Base-by-base conservation (phyloP, 108 stramenopile genomes). In the Conticribra guillardii region DNA sequence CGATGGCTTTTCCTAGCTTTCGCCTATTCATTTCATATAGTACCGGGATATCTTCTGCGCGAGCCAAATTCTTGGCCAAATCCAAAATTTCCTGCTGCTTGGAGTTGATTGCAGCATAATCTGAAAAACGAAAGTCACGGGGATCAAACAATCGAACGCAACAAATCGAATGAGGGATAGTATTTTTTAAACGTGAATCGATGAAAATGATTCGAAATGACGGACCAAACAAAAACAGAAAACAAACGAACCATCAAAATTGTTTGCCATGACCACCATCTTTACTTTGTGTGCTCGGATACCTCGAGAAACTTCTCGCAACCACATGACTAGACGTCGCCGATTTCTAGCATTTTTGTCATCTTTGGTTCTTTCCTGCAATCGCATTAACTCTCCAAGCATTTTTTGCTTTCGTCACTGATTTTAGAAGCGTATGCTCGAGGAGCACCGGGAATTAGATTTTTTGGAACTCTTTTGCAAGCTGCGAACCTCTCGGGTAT, bases 251-350 rank as follows among this genome's bases (percentile, higher is more conserved):
- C n/a, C 83, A 65, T 97, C 95, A 9, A 98, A 79, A 63, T 98
- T 96, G 66, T 92, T 93, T 2, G 97, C 97, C 84, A 98, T 86
- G 27, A 96, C 67, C 1, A 97, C 84, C 83, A 94, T 84, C 69
- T 89, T 90, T 9, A 96, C 91, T 67, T 96, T 95, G 57, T 90
- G 78, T 1, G 94, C 84, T 34, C 91, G 88, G 19, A 97, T 87
- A 21, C 95, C 96, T 18, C 95, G 66, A 28, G 89, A 74, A 49
- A 96, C 96, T 65, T 98, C 97, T 19, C 94, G 62, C 14, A 98
- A 73, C 0, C 97, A 96, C 87, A 97, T 90, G 22, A 97, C 94
- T 29, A 98, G 44, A 8, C 96, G 86, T 31, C 93, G 67, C 49
- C 82, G 78, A 4, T 82, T 84, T 71, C 91, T 85, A 34, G 90